A percentile compares a stretch with the other conserved stretches of the same genome.
These are phyloP conservation scores for Lachancea cidri DNA, from an alignment of 805 yeast genomes.

Conservation along the genomic window DNA sequence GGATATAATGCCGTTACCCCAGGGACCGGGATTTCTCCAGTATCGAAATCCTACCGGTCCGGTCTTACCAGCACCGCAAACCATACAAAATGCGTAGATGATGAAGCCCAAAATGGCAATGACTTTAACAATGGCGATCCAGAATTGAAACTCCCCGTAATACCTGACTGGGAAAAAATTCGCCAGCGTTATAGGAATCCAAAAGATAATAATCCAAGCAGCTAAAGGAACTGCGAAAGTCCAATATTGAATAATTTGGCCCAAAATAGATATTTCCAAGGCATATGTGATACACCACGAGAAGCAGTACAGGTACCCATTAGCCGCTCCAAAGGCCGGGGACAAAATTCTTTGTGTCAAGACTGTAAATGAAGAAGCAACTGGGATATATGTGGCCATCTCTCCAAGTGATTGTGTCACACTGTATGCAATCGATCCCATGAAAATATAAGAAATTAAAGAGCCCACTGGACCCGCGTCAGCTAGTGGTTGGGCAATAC, in stretches of 20 bases:
- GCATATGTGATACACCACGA: constrained; percentile 77
- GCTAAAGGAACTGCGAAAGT: constrained; percentile 63
- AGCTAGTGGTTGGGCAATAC: constrained; percentile 50
- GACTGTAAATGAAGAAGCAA: constrained; percentile 60
- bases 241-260: constrained; percentile 63
- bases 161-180: constrained; percentile 64
- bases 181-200: constrained; percentile 46
- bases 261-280: constrained; percentile 65
- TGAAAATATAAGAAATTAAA: constrained; percentile 57
- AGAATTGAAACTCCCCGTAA: constrained; percentile 73
- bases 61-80: constrained; percentile 63
- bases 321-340: constrained; percentile 68
- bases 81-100: constrained; percentile 62
- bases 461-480: constrained; percentile 67
- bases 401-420: constrained; percentile 74
- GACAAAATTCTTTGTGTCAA: constrained; percentile 64
- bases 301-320: constrained; percentile 72
- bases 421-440: constrained; percentile 59
- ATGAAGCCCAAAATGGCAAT: constrained; percentile 68
- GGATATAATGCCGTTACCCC: constrained; percentile 61
- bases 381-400: constrained; percentile 75
- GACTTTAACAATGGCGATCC: constrained; percentile 65
- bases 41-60: constrained; percentile 77
- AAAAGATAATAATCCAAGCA: constrained; percentile 68
- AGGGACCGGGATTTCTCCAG: constrained; percentile 76